These are phyloP conservation scores for Bonnemaisonia californica DNA, from an alignment of 31 red algal genomes.

Conservation along the genomic window DNA sequence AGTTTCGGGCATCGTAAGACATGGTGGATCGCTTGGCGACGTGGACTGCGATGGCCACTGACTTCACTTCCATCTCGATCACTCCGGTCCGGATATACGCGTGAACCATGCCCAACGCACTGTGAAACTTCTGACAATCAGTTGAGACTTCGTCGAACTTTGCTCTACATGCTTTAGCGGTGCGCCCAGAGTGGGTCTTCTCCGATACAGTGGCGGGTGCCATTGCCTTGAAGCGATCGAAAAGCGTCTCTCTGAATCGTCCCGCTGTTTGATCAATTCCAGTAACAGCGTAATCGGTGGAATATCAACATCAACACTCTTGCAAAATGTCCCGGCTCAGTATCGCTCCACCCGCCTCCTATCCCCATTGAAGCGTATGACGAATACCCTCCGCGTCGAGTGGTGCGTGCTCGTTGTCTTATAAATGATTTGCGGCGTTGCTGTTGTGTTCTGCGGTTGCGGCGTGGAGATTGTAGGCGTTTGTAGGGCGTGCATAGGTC, in stretches of 20 bases:
- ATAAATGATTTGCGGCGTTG: too few relatives aligned
- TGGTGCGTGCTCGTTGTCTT: too few relatives aligned
- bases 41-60: not conserved
- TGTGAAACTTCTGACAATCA: not conserved
- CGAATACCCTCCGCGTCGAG: too few relatives aligned
- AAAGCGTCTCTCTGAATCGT: not conserved
- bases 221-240: not conserved
- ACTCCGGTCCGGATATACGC: not conserved
- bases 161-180: not conserved
- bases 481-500: too few relatives aligned
- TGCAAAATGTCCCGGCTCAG: too few relatives aligned
- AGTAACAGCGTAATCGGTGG: not conserved
- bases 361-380: too few relatives aligned
- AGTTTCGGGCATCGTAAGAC: slow-evolving; percentile 19
- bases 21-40: not conserved
- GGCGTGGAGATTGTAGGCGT: too few relatives aligned
- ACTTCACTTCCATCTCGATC: not conserved
- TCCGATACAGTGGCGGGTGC: not conserved
- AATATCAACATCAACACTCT: not conserved
- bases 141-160: not conserved
- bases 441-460: too few relatives aligned
- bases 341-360: too few relatives aligned
- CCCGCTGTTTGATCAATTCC: not conserved
- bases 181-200: not conserved
- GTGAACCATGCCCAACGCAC: not conserved